phyloP scores from a whole-genome alignment of 2,329 filamentous ascomycete genomes.

The Aspergillus sp. region DNA sequence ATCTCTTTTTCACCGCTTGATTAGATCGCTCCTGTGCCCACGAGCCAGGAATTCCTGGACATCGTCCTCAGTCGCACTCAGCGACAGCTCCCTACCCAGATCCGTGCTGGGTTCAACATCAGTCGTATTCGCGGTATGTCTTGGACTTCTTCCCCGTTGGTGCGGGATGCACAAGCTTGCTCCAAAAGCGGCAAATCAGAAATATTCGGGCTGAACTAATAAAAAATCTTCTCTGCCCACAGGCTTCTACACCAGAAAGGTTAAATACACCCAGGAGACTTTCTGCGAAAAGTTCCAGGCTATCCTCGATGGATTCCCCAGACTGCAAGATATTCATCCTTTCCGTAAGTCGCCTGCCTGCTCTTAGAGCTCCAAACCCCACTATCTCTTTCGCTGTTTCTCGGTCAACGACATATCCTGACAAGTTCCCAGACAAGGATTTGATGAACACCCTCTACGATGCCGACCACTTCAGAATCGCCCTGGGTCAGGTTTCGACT shows the following conservation, averaged over 20 bases:
- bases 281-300: constrained; percentile 90
- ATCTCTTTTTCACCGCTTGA: constrained; percentile 41
- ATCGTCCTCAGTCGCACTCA: constrained; percentile 94
- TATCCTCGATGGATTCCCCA: constrained; percentile 90
- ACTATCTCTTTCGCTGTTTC: constrained; percentile 21
- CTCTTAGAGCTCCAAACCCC: neutral
- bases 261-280: constrained; percentile 97
- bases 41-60: constrained; percentile 93
- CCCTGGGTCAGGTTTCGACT: constrained; percentile 91
- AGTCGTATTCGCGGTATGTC: constrained; percentile 72
- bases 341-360: constrained; percentile 65
- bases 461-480: constrained; percentile 96
- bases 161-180: neutral
- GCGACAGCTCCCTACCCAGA: constrained; percentile 90
- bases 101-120: constrained; percentile 94
- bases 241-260: constrained; percentile 95
- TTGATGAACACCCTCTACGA: constrained; percentile 98
- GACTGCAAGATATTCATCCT: constrained; percentile 90
- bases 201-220: constrained; percentile 29
- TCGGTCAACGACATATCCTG: constrained; percentile 14
- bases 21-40: constrained; percentile 80
- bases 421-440: constrained; percentile 61
- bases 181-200: neutral
- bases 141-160: neutral
- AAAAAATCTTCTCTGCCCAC: constrained; percentile 23